These are phyloP conservation scores for Neurospora cerealis DNA, from an alignment of 495 filamentous ascomycete genomes.

Conservation along the genomic window DNA sequence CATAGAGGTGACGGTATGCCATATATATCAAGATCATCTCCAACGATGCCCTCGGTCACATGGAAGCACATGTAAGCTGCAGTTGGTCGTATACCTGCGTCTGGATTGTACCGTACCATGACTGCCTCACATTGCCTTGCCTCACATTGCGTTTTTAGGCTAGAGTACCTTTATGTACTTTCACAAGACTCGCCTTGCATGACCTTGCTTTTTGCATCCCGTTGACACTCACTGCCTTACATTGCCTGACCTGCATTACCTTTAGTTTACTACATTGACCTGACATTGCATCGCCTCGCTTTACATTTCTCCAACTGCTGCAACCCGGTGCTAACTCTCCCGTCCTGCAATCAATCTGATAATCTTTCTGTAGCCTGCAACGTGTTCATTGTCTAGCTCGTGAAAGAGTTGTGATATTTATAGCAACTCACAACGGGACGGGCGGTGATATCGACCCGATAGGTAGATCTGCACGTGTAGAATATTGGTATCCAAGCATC, in stretches of 20 bases:
- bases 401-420: not conserved
- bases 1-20: not conserved
- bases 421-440: too few species aligned
- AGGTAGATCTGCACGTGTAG: too few species aligned
- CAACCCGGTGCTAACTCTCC: not conserved
- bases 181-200: not conserved
- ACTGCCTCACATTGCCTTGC: not conserved
- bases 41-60: not conserved
- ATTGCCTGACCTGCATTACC: not conserved
- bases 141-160: not conserved
- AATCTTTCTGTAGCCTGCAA: not conserved
- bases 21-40: not conserved
- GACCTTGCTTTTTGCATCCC: not conserved
- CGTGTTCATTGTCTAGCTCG: not conserved
- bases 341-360: not conserved
- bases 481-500: too few species aligned
- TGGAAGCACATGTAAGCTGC: not conserved
- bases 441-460: too few species aligned
- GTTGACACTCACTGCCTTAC: not conserved
- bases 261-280: not conserved
- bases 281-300: not conserved
- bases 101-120: not conserved
- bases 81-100: not conserved
- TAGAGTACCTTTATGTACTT: not conserved
- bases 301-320: not conserved